A percentile compares a stretch with the other conserved stretches of the same genome.
These are phyloP conservation scores for Abelmoschus esculentus DNA, from an alignment of 345 rosid genomes.

Conservation along the genomic window DNA sequence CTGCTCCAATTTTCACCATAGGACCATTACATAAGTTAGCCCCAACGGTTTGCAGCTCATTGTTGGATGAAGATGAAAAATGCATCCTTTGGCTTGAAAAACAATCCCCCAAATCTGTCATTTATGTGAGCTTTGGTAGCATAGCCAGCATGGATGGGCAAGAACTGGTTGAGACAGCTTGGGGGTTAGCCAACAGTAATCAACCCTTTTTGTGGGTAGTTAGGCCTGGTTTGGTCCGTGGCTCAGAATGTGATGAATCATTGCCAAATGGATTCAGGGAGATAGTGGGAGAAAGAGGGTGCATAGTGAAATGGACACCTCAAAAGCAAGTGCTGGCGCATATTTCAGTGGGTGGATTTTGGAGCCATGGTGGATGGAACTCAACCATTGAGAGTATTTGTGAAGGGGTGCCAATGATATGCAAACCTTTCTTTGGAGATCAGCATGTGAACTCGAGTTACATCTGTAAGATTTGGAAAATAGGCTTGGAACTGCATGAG, in stretches of 20 bases:
- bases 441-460: slow-evolving; percentile 22
- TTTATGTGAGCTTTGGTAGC: slow-evolving; percentile 26
- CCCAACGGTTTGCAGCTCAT: slow-evolving; percentile 14
- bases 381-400: slow-evolving; percentile 30
- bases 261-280: slow-evolving; percentile 17
- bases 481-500: slow-evolving; percentile 20
- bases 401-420: slow-evolving; percentile 36
- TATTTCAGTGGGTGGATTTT: slow-evolving; percentile 30
- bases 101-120: slow-evolving; percentile 20
- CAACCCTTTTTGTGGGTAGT: slow-evolving; percentile 32
- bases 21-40: slow-evolving; percentile 33
- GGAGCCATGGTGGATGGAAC: slow-evolving; percentile 42
- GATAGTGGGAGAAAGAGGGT: slow-evolving; percentile 13
- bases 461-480: slow-evolving; percentile 2
- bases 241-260: slow-evolving; percentile 16
- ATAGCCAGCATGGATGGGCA: not conserved
- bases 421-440: slow-evolving; percentile 31
- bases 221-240: slow-evolving; percentile 21
- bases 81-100: slow-evolving; percentile 32
- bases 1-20: slow-evolving; percentile 22
- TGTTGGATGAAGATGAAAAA: slow-evolving; percentile 20
- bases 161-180: slow-evolving; percentile 13
- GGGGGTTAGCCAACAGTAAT: slow-evolving; percentile 24
- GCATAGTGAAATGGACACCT: slow-evolving; percentile 36
- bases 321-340: slow-evolving; percentile 33